phyloP scores from a whole-genome alignment of 2,329 filamentous ascomycete species.

The Scedosporium aurantiacum region DNA sequence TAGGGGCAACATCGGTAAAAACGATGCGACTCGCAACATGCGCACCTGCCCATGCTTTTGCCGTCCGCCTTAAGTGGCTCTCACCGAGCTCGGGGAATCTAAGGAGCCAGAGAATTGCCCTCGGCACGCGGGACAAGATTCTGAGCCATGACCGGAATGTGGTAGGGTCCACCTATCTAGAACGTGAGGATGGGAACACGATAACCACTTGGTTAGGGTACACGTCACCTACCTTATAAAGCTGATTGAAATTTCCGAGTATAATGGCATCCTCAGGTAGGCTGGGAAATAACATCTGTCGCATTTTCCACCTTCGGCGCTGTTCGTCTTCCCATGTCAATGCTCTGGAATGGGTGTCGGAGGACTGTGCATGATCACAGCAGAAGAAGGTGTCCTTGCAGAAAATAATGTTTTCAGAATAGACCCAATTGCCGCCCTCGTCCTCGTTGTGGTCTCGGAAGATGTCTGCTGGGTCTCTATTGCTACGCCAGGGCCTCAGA shows the following conservation, averaged over 20 bases:
- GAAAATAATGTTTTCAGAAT: slow-evolving; percentile 93
- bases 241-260: slow-evolving; percentile 93
- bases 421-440: slow-evolving; percentile 74
- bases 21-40: slow-evolving; percentile 79
- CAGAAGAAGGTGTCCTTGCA: slow-evolving; percentile 95
- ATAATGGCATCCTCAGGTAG: slow-evolving; percentile 78
- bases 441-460: slow-evolving; percentile 55
- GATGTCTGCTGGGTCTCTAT: slow-evolving; percentile 61
- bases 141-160: slow-evolving; percentile 94
- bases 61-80: slow-evolving; percentile 69
- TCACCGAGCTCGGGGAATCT: slow-evolving; percentile 93
- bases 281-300: slow-evolving; percentile 79
- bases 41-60: slow-evolving; percentile 69
- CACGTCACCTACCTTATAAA: slow-evolving; percentile 69
- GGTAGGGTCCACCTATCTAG: slow-evolving; percentile 76
- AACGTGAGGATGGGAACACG: slow-evolving; percentile 10
- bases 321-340: slow-evolving; percentile 80
- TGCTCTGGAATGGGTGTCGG: slow-evolving; percentile 55
- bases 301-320: slow-evolving; percentile 75
- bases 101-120: slow-evolving; percentile 89
- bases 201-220: slow-evolving; percentile 3
- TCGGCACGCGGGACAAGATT: slow-evolving; percentile 74
- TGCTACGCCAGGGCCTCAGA: slow-evolving; percentile 66
- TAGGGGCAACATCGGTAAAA: slow-evolving; percentile 95
- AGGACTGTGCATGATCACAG: slow-evolving; percentile 90